Percentiles rank a stretch among this genome's conserved stretches.
These are phyloP conservation scores for Coffea eugenioides DNA, from an alignment of 257 asterid genomes.

Conservation along the genomic window DNA sequence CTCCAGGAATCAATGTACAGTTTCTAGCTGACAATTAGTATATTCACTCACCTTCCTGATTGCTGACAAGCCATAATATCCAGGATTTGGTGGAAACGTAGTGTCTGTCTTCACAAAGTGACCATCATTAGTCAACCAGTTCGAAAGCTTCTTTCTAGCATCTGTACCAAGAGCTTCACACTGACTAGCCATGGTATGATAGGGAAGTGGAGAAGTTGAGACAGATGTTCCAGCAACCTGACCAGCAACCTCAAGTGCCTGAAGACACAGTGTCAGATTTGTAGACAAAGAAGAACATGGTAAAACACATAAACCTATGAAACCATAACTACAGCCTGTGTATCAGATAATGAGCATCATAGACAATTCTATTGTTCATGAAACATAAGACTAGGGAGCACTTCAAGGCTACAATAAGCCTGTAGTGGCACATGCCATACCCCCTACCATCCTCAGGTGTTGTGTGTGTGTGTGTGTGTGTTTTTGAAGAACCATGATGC, in stretches of 20 bases:
- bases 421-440: too few species aligned
- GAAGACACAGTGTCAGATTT: constrained; percentile 20
- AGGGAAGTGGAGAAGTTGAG: constrained; percentile 94
- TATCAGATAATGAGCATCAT: not conserved
- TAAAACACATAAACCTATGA: not conserved
- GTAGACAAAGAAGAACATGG: not conserved
- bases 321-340: not conserved
- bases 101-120: constrained; percentile 26
- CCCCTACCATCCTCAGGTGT: too few species aligned
- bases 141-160: constrained; percentile 87
- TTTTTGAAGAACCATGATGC: not conserved
- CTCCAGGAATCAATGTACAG: not conserved
- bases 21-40: not conserved
- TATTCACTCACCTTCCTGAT: constrained; percentile 47
- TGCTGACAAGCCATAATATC: constrained; percentile 41
- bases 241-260: constrained; percentile 99
- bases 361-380: not conserved
- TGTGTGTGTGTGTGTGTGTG: too few species aligned
- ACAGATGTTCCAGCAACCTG: constrained; percentile 95
- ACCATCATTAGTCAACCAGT: constrained; percentile 72
- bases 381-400: not conserved
- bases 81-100: constrained; percentile 35
- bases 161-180: constrained; percentile 87
- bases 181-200: constrained; percentile 78
- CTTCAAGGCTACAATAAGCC: not conserved